A percentile compares a stretch with the other conserved stretches of the same genome.
These are phyloP conservation scores for Chenopodium suecicum DNA, from an alignment of 148 eudicot species.

Conservation along the genomic window DNA sequence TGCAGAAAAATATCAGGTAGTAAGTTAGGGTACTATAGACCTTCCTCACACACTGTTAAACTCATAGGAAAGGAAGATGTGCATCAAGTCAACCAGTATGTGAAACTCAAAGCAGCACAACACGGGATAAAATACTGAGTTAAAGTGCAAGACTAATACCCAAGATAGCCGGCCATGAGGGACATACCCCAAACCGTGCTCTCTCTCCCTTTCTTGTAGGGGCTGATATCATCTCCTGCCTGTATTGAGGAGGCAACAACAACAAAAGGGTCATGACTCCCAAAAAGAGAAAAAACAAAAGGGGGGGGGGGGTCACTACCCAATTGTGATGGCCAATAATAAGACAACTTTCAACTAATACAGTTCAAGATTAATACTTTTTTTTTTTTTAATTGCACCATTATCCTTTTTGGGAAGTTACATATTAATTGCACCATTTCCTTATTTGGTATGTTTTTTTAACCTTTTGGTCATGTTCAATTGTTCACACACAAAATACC, in stretches of 20 bases:
- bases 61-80: neutral
- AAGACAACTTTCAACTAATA: neutral
- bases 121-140: neutral
- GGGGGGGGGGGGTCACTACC: neutral
- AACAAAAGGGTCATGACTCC: neutral
- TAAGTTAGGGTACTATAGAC: neutral
- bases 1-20: neutral
- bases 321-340: neutral
- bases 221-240: constrained; percentile 78
- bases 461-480: no score
- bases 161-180: constrained; percentile 94
- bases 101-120: neutral
- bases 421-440: no score
- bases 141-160: constrained; percentile 49
- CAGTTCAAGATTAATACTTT: neutral
- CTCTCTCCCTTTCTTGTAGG: constrained; percentile 77
- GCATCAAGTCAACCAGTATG: neutral
- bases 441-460: no score
- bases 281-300: no score
- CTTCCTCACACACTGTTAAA: neutral
- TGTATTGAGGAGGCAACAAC: constrained; percentile 33
- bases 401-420: no score
- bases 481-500: no score
- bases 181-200: constrained; percentile 97
- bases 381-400: no score